Evolutionary conservation across 768 basidiomycete species (phyloP), one percentile per base, ranked within the genome.

Genomic region (Hebeloma cylindrosporum): DNA sequence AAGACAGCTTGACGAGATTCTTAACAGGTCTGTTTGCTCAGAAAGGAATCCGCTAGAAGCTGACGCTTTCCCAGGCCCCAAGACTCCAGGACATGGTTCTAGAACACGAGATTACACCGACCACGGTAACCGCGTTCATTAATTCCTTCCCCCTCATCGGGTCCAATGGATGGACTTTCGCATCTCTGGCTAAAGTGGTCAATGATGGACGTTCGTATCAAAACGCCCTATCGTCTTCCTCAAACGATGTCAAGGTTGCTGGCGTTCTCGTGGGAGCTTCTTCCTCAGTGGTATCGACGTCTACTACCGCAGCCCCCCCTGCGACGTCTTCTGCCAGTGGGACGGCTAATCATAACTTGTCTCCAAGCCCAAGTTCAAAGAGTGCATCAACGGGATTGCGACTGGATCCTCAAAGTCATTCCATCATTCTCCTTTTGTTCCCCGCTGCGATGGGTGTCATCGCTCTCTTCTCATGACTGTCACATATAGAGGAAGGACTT

Each of bases 41-140:
- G n/a, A n/a, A n/a, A n/a, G n/a, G n/a, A n/a, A n/a, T n/a, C n/a
- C n/a, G n/a, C n/a, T n/a, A n/a, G n/a, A n/a, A n/a, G n/a, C n/a
- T n/a, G n/a, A n/a, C n/a, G n/a, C 16, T 16, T 30, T 22, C 43
- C 5, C 42, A 70, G 86, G 82, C 22, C 68, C 86, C 36, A 91
- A 92, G 62, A 68, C 64, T 7, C 85, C 89, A 2, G 94, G 94
- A 25, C 75, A 72, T 91, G 49, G 72, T 90, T 43, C 75, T 96
- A 47, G 86, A 95, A 61, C 94, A 97, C 64, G 93, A 96, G 65
- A 68, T 85, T 17, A 75, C 73, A 23, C 66, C 77, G 31, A 60
- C 69, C 51, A 70, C 83, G 23, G 82, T 91, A 16, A 53, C 70
- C 27, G 79, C 80, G 3, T 94, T 93, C 65, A 80, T 85, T 0